Evolutionary conservation across 1,139 yeast genomes (phyloP), one percentile per base, ranked within the genome.

Genomic region (Yamadazyma songkhlaensis): DNA sequence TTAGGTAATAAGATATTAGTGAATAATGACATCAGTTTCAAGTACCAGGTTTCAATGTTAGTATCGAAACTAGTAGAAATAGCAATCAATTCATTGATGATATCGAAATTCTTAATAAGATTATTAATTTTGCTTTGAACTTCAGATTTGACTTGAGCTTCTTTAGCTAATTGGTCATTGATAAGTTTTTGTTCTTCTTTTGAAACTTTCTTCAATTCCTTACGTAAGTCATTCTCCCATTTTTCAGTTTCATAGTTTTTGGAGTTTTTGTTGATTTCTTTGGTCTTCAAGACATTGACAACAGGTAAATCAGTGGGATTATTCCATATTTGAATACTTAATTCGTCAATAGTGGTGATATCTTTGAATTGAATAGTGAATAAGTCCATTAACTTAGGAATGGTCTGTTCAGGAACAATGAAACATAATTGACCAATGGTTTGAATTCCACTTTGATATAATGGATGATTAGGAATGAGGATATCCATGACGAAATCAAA

Each of bases 141-240:
- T 2, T 65, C 55, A 0, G 43, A 35, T 43, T 96, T 75, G 17
- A 84, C 74, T 3, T 46, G 53, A 0, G 73, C 50, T 54, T 92
- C 97, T 45, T 77, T 73, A 0, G 57, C 64, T 13, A 88, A 53
- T 53, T 87, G 90, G 32, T 74, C 78, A 35, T 73, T 72, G 2
- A 84, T 79, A 41, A 75, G 57, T 0, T 52, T 62, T 49, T 80
- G 84, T 43, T 92, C 96, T 51, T 89, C 97, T 48, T 79, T 84
- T 8, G 95, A 73, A 35, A 83, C 66, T 51, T 83, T 84, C 1
- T 84, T 82, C 40, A 88, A 69, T 54, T 87, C 92, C 47, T 79
- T 79, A 50, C 90, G 78, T 33, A 92, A 75, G 36, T 77, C 76
- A 51, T 84, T 90, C 57, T 92, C 98, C 97, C 98, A 92, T 53